phyloP scores from a whole-genome alignment of 805 yeast genomes.

The Candida vaughaniae region DNA sequence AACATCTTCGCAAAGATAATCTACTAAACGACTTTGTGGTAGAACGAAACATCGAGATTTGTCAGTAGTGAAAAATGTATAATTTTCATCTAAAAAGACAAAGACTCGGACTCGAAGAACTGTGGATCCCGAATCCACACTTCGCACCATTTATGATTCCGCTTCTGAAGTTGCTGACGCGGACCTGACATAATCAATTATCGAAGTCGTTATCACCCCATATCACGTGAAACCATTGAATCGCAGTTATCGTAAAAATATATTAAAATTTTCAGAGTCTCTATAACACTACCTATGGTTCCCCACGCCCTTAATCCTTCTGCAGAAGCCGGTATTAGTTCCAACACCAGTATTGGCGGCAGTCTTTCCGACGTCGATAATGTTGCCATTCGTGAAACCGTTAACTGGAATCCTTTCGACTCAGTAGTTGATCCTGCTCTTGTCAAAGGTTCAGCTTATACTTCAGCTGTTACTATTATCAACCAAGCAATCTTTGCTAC shows the following conservation, averaged over 20 bases:
- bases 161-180: no score
- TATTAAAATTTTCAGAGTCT: not conserved
- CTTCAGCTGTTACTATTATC: slow-evolving; percentile 55
- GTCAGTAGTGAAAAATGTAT: no score
- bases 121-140: no score
- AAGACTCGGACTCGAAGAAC: no score
- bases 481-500: slow-evolving; percentile 54
- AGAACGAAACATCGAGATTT: no score
- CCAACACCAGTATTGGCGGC: slow-evolving; percentile 4
- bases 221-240: slow-evolving; percentile 8
- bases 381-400: not conserved
- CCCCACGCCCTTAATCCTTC: slow-evolving; percentile 11
- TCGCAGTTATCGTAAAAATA: not conserved
- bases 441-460: slow-evolving; percentile 48
- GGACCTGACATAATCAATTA: no score
- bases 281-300: slow-evolving; percentile 3
- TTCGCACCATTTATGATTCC: no score
- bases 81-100: no score
- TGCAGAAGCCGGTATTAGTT: slow-evolving; percentile 2
- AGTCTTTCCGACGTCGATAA: slow-evolving; percentile 3
- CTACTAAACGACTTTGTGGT: no score
- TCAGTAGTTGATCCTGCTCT: slow-evolving; percentile 55
- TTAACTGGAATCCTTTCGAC: slow-evolving; percentile 51
- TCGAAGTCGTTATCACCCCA: slow-evolving; percentile 5
- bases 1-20: no score